Evolutionary conservation across 2,329 filamentous ascomycete species (phyloP).

Genomic region (Ascochyta rabiei): DNA sequence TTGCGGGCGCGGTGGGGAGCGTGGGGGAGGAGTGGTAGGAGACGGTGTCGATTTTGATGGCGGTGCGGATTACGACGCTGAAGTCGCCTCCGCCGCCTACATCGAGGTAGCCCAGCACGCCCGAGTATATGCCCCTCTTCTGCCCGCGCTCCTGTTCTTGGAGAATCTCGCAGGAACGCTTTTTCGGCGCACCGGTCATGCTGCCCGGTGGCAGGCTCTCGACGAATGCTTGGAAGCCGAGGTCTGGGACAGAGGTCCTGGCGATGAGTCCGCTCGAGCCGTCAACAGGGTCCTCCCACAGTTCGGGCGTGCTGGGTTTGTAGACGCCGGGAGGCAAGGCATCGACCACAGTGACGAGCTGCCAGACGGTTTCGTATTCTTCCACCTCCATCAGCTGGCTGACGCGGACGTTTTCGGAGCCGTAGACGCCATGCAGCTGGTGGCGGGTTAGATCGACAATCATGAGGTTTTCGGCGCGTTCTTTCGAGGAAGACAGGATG

Average conservation of each 20-base stretch:
- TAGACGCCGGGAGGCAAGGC: conserved; percentile 53
- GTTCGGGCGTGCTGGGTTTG: conserved; percentile 36
- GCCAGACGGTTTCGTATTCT: conserved; percentile 88
- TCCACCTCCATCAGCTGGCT: conserved; percentile 83
- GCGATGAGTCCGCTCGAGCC: conserved; percentile 21
- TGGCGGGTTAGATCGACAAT: conserved; percentile 97
- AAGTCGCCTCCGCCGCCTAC: conserved; percentile 85
- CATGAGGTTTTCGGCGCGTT: conserved; percentile 96
- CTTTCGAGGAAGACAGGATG: conserved; percentile 81
- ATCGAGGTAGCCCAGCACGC: conserved; percentile 89
- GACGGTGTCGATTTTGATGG: conserved; percentile 60
- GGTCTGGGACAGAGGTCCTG: conserved; percentile 37
- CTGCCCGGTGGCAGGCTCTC: conserved; percentile 84
- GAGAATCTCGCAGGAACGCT: conserved; percentile 85
- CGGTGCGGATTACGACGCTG: conserved; percentile 86
- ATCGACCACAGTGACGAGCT: conserved; percentile 88
- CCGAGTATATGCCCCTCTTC: conserved; percentile 80
- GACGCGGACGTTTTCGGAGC: conserved; percentile 73
- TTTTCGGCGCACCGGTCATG: conserved; percentile 97
- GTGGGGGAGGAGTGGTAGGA: neutral
- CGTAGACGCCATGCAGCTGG: conserved; percentile 85
- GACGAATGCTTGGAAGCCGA: conserved; percentile 77
- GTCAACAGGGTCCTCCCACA: conserved; percentile 41
- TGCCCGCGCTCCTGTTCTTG: conserved; percentile 67
- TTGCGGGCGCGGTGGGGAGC: neutral